Evolutionary conservation across 179 eudicot genomes (phyloP), one percentile per base, ranked within the genome.

Genomic region (Carnegiea gigantea): DNA sequence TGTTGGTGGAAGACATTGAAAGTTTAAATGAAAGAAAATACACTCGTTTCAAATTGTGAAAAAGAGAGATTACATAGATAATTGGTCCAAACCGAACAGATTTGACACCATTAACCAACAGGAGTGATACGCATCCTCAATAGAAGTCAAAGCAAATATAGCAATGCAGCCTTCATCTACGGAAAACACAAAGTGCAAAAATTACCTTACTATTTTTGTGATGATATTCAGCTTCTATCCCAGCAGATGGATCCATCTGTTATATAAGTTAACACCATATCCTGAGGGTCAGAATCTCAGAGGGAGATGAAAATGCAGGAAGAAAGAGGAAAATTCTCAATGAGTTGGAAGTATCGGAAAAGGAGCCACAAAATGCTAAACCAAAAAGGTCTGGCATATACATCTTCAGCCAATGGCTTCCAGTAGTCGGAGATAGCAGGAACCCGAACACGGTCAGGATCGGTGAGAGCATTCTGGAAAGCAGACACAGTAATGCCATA

Each of bases 341-440:
- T 17, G 26, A 12, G 46, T 33, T 70, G 21, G 6, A 36, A 36
- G 46, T 30, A 70, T 70, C 26, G 36, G 73, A 70, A 14, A 70
- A 70, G n/a, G 73, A 68, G 12, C 46, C 33, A 15, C 23, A 33
- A 70, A 33, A 18, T 62, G 73, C 9, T 70, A 14, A 67, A 60
- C 12, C 33, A 46, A 9, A 77, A 79, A 82, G 74, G 73, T 28
- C 17, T n/a, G 70, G 57, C 60, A 70, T 78, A 89, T 88, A 96
- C 99, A 89, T 96, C 98, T 49, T 94, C 99, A 86, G 98, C 97
- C 89, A 96, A 81, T 20, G 97, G 92, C 87, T 92, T 94, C 99
- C 99, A 96, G 84, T 96, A 96, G 65, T 94, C 96, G 26, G 87
- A 77, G 83, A 94, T 85, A 77, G 91, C 82, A 81, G 99, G 97